These are phyloP conservation scores for Nematodospora valgi DNA, from an alignment of 805 yeast genomes.

Conservation along the genomic window DNA sequence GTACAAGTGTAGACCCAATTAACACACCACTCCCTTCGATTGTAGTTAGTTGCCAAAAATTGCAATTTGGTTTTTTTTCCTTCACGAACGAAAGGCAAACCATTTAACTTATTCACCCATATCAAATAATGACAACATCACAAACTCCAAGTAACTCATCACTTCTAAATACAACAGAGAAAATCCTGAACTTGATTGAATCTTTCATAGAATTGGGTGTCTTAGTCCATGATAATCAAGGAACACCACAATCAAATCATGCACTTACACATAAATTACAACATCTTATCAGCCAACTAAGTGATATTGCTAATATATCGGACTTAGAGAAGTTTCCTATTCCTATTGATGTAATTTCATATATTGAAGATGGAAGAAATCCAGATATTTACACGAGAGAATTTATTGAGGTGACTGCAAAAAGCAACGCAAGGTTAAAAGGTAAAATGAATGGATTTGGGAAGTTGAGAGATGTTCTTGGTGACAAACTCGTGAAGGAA, in stretches of 20 bases:
- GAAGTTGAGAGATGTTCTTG: constrained; percentile 61
- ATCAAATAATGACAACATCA: constrained; percentile 7
- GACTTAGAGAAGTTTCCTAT: constrained; percentile 36
- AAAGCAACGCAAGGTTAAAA: constrained; percentile 80
- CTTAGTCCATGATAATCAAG: constrained; percentile 89
- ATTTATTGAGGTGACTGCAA: constrained; percentile 89
- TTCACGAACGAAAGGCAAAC: too few species aligned
- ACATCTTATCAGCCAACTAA: constrained; percentile 37
- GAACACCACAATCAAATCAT: constrained; percentile 73
- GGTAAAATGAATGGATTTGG: constrained; percentile 76
- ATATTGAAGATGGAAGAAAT: constrained; percentile 93
- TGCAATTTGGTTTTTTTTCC: too few species aligned
- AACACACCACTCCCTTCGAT: too few species aligned
- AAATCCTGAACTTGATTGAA: constrained; percentile 45
- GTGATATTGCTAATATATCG: constrained; percentile 19
- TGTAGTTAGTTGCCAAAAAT: too few species aligned
- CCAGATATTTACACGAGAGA: constrained; percentile 97
- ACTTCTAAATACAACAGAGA: constrained; percentile 26
- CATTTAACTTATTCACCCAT: too few species aligned
- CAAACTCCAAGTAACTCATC: constrained; percentile 27
- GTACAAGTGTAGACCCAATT: background rate
- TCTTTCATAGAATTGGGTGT: constrained; percentile 87
- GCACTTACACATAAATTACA: constrained; percentile 41
- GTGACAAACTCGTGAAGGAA: constrained; percentile 65
- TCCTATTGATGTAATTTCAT: constrained; percentile 83